These are phyloP conservation scores for Cardiospermum halicacabum DNA, from an alignment of 345 rosid genomes.

Conservation along the genomic window DNA sequence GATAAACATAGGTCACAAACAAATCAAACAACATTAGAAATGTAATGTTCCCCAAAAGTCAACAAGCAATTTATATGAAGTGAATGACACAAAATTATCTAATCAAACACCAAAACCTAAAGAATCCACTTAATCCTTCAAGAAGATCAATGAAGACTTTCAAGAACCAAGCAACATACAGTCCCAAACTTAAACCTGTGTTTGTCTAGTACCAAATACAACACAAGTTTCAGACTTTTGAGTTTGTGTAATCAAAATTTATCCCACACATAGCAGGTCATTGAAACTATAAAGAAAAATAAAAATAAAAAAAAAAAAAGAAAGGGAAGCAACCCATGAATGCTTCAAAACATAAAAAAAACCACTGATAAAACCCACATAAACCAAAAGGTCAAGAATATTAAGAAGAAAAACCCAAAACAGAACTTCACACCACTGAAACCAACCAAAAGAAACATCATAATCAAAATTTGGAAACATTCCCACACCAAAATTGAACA, in stretches of 20 bases:
- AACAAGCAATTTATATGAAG: background rate
- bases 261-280: background rate
- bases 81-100: background rate
- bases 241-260: constrained; percentile 1
- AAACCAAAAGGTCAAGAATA: constrained; percentile 6
- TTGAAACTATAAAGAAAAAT: background rate
- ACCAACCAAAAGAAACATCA: constrained; percentile 9
- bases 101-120: background rate
- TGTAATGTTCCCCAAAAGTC: background rate
- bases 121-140: constrained; percentile 1
- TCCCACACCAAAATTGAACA: constrained; percentile 21
- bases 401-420: background rate
- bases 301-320: background rate
- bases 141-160: constrained; percentile 4
- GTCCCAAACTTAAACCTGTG: background rate
- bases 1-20: background rate
- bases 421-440: background rate
- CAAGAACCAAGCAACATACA: background rate
- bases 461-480: constrained; percentile 7
- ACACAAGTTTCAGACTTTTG: background rate
- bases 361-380: constrained; percentile 9
- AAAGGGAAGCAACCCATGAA: background rate
- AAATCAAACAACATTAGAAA: background rate
- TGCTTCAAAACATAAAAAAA: background rate
- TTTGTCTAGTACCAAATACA: constrained; percentile 1